Percentiles rank a stretch among this genome's conserved stretches.
Evolutionary conservation across 768 basidiomycete genomes (phyloP).

Genomic region (Trametes elegans): DNA sequence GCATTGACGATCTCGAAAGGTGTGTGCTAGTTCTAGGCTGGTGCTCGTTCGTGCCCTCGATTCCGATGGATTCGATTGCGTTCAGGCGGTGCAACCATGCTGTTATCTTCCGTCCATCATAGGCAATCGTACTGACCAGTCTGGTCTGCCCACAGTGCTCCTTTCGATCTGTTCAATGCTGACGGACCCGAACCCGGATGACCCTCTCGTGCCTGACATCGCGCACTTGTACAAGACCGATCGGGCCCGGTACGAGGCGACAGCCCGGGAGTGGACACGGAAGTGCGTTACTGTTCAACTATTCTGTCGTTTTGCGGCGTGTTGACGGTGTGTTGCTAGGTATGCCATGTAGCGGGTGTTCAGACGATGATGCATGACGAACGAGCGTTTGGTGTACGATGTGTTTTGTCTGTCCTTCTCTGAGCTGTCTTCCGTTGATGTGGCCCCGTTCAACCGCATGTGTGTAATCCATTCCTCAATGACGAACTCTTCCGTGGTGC

Average conservation of each 20-base stretch:
- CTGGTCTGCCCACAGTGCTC: conserved; percentile 73
- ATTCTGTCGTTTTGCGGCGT: not conserved
- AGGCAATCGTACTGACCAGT: conserved; percentile 1
- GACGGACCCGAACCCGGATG: conserved; percentile 99
- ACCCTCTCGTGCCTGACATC: conserved; percentile 97
- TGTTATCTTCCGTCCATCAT: not conserved
- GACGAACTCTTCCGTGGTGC: too few species aligned
- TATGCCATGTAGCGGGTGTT: conserved; percentile 51
- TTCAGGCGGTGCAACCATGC: not conserved
- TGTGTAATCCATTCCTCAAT: conserved; percentile 18
- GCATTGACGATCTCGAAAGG: conserved; percentile 99
- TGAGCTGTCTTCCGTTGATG: conserved; percentile 14
- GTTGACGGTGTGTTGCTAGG: conserved; percentile 23
- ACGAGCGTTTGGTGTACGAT: conserved; percentile 22
- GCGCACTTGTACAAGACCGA: conserved; percentile 99
- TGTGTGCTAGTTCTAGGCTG: conserved; percentile 33
- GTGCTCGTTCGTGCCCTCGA: not conserved
- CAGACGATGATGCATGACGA: conserved; percentile 11
- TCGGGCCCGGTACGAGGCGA: conserved; percentile 93
- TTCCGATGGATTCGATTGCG: not conserved
- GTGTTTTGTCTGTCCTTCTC: conserved; percentile 20
- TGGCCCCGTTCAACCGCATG: conserved; percentile 14
- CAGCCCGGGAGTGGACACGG: conserved; percentile 99
- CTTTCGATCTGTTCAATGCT: conserved; percentile 99
- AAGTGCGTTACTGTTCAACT: conserved; percentile 62